Percentiles rank a stretch among this genome's conserved stretches.
phyloP scores from a whole-genome alignment of 176 grass and related monocot species.

The Guadua angustifolia region DNA sequence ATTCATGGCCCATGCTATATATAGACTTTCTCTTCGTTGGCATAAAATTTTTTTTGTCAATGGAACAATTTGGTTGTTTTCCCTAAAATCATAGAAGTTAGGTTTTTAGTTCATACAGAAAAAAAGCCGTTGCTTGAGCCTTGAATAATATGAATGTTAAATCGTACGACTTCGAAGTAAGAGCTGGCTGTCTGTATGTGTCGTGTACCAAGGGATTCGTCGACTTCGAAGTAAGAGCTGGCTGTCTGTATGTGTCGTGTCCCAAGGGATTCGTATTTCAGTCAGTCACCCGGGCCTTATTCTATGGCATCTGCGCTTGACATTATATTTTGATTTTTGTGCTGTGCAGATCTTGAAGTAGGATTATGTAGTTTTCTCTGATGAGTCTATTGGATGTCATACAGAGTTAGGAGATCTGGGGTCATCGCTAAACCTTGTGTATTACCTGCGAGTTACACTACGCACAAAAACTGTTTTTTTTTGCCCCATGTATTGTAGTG shows the following conservation, averaged over 20 bases:
- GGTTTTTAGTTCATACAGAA: conserved; percentile 9
- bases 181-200: not conserved
- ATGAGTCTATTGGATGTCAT: conserved; percentile 17
- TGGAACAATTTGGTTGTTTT: not conserved
- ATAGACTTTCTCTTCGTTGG: not conserved
- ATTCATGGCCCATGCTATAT: not conserved
- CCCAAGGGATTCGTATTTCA: not conserved
- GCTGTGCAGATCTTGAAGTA: conserved; percentile 45
- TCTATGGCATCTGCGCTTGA: not conserved
- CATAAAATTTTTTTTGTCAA: not conserved
- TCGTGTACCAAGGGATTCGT: not conserved
- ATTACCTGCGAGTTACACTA: not conserved
- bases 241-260: not conserved
- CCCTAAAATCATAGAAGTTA: not conserved
- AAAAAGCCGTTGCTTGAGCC: not conserved
- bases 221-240: not conserved
- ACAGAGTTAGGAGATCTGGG: not conserved
- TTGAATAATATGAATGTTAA: not conserved
- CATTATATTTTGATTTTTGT: not conserved
- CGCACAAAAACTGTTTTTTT: not conserved
- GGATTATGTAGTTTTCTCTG: not conserved
- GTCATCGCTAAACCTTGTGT: conserved; percentile 28
- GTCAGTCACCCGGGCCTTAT: too few species aligned
- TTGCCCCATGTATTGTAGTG: not conserved
- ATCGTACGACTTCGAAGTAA: not conserved